Evolutionary conservation across 1,284 basidiomycete genomes (phyloP), one percentile per base, ranked within the genome.

Genomic region (Pyrrhoderma lamaoense): DNA sequence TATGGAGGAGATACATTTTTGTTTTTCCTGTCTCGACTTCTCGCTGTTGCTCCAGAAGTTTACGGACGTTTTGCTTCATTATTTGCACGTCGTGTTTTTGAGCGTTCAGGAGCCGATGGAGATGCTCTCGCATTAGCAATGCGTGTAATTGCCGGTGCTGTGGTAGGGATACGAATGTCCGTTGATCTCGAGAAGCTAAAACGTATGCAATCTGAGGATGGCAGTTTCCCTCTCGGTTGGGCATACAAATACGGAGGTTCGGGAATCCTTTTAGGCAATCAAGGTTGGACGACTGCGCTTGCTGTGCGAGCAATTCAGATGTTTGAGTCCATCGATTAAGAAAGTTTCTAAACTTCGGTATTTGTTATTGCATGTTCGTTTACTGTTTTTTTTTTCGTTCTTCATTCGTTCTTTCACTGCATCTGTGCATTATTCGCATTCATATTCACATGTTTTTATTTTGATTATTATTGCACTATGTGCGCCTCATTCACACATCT

Each of bases 21-120:
- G 16, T 58, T 53, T 51, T 58, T 57, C 48, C 51, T 58, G 14
- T 57, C 56, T 14, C 55, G 57, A 7, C 51, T 58, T 16, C 44
- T 58, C 11, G 45, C 42, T n/a, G 44, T 45, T n/a, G 37, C 50
- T 2, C 47, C 42, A 16, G 34, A 21, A 14, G 49, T 44, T 3
- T 42, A 47, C 16, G 14, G 23, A 3, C 50, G 47, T 3, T 55
- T 52, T 35, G 40, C 45, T 8, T n/a, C 23, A n/a, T 40, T 54
- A 8, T 54, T 53, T 42, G 25, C 37, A 16, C 54, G 42, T 11
- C 51, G 54, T 18, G 37, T 53, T 2, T 25, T 31, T 8, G 56
- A 57, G 35, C 54, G 57, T 21, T 48, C 55, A n/a, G 55, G 55
- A 3, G 48, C 51, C 3, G 44, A 47, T 9, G 57, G 54, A 5